A percentile compares a stretch with the other conserved stretches of the same genome.
Conservation (phyloP, 2,329 filamentous ascomycete genomes). For the Paracorniculantispora psalliotae region DNA sequence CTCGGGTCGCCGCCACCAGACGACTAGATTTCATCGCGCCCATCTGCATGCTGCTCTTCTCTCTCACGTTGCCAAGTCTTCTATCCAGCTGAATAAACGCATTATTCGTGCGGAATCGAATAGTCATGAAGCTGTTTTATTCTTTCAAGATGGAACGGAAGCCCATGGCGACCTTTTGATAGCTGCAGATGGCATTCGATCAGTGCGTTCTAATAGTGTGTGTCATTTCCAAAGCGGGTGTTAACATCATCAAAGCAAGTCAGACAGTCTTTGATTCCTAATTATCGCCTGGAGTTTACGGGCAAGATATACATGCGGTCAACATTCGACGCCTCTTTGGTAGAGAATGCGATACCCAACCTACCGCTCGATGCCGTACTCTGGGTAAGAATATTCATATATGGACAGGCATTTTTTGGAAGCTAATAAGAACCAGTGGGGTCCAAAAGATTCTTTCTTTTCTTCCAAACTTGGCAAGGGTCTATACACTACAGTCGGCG, state of each 20-base stretch:
- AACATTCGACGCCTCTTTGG: slow-evolving; percentile 15
- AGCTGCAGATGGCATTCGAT: slow-evolving; percentile 49
- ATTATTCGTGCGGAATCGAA: slow-evolving; percentile 26
- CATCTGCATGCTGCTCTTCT: slow-evolving; percentile 45
- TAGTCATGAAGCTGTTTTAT: slow-evolving; percentile 23
- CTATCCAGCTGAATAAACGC: slow-evolving; percentile 39
- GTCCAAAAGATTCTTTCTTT: slow-evolving; percentile 29
- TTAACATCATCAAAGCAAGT: neutral
- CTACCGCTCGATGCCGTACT: slow-evolving; percentile 16
- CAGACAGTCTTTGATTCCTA: slow-evolving; percentile 7
- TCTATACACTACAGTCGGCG: slow-evolving; percentile 40
- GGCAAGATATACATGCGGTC: slow-evolving; percentile 15
- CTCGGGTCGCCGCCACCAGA: slow-evolving; percentile 34
- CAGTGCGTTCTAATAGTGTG: slow-evolving; percentile 28
- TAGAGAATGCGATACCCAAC: slow-evolving; percentile 14
- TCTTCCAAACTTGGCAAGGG: slow-evolving; percentile 35
- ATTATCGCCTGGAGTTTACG: slow-evolving; percentile 13
- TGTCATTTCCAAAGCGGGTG: neutral
- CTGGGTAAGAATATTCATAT: slow-evolving; percentile 8
- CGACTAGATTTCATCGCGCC: slow-evolving; percentile 40
- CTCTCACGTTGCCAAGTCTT: slow-evolving; percentile 35
- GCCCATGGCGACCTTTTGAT: slow-evolving; percentile 42
- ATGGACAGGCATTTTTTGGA: too few species aligned
- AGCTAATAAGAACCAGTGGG: neutral
- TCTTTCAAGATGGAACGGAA: slow-evolving; percentile 41